Evolutionary conservation across 768 basidiomycete species (phyloP).

Genomic region (Pulveroboletus frians): DNA sequence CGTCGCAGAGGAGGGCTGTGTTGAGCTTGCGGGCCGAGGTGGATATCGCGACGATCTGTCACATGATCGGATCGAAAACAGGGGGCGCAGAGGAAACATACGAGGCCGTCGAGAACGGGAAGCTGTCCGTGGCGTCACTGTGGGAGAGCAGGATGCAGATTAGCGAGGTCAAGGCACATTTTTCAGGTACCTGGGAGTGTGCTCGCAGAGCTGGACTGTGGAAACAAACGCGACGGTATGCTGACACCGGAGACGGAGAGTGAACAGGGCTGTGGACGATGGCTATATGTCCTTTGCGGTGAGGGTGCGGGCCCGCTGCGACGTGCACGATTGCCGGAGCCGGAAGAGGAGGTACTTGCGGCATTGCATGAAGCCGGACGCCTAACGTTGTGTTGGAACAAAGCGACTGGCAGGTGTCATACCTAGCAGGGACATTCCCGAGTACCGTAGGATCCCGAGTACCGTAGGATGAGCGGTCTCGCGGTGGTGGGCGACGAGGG

Average conservation of each 20-base stretch:
- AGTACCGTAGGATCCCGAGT: no score
- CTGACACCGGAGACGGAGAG: slow-evolving; percentile 55
- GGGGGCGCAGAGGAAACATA: slow-evolving; percentile 51
- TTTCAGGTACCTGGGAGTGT: slow-evolving; percentile 46
- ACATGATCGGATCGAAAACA: slow-evolving; percentile 49
- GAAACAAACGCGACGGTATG: slow-evolving; percentile 37
- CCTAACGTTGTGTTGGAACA: slow-evolving; percentile 30
- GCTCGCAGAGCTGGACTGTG: slow-evolving; percentile 34
- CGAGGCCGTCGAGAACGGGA: slow-evolving; percentile 43
- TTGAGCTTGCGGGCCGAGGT: slow-evolving; percentile 56
- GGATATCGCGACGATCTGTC: slow-evolving; percentile 74
- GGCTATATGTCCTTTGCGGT: slow-evolving; percentile 48
- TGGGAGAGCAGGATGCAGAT: slow-evolving; percentile 43
- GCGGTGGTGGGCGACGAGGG: no score
- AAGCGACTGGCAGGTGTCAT: slow-evolving; percentile 47
- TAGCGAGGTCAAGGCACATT: slow-evolving; percentile 44
- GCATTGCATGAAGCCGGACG: background rate
- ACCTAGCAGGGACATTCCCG: slow-evolving; percentile 28
- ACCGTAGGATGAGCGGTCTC: no score
- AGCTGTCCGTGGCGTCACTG: slow-evolving; percentile 37
- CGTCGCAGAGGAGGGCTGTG: slow-evolving; percentile 42
- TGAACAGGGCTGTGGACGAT: slow-evolving; percentile 60
- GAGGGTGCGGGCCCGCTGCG: slow-evolving; percentile 31
- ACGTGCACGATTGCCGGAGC: slow-evolving; percentile 36
- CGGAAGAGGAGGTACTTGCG: slow-evolving; percentile 3